These are phyloP conservation scores for Daldinia sp. DNA, from an alignment of 2,329 filamentous ascomycete species.

Conservation along the genomic window DNA sequence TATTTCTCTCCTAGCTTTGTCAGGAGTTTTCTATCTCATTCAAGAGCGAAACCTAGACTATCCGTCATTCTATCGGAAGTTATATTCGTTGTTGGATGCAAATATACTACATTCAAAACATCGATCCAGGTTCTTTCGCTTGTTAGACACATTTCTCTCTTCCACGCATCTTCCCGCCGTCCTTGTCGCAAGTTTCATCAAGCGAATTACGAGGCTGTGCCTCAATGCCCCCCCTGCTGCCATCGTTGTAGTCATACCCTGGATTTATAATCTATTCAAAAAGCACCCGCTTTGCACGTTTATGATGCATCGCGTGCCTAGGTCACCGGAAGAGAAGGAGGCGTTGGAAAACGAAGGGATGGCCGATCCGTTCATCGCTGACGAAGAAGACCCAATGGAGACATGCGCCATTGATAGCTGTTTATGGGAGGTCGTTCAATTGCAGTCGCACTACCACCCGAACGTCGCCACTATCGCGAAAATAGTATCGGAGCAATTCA, in stretches of 20 bases:
- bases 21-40: slow-evolving; percentile 94
- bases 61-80: slow-evolving; percentile 89
- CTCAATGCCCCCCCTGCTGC: slow-evolving; percentile 90
- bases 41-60: slow-evolving; percentile 95
- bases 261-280: slow-evolving; percentile 94
- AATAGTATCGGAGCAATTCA: slow-evolving; percentile 96
- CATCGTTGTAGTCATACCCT: slow-evolving; percentile 88
- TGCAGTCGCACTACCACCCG: slow-evolving; percentile 94
- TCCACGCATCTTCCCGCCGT: slow-evolving; percentile 93
- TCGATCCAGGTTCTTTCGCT: slow-evolving; percentile 89
- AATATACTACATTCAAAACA: slow-evolving; percentile 93
- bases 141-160: slow-evolving; percentile 87
- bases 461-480: slow-evolving; percentile 94
- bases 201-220: slow-evolving; percentile 83
- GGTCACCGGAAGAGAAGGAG: slow-evolving; percentile 64
- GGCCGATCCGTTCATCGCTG: slow-evolving; percentile 77
- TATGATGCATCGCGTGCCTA: slow-evolving; percentile 85
- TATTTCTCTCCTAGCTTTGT: slow-evolving; percentile 85
- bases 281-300: slow-evolving; percentile 91
- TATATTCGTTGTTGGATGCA: slow-evolving; percentile 90
- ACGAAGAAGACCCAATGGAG: slow-evolving; percentile 82
- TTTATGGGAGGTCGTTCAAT: slow-evolving; percentile 91
- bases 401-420: slow-evolving; percentile 90
- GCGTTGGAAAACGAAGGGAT: slow-evolving; percentile 67
- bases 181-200: slow-evolving; percentile 94